Conservation (phyloP, 805 yeast genomes). For the Grigorovia yakushimaensis region DNA sequence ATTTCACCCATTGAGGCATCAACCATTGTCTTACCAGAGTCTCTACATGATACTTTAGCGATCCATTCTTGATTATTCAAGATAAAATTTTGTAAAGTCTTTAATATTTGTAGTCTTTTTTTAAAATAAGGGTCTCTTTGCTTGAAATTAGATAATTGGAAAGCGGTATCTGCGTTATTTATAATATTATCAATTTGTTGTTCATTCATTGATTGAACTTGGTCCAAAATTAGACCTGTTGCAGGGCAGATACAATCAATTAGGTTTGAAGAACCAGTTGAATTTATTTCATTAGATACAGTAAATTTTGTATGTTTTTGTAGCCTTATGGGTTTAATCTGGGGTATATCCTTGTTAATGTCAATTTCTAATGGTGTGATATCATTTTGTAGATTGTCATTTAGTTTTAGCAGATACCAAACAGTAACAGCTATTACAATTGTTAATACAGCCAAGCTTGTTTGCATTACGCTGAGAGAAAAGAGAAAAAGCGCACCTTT, state of each 20-base stretch:
- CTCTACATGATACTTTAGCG: constrained; percentile 90
- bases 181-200: constrained; percentile 65
- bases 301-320: not conserved
- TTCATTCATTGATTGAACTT: constrained; percentile 51
- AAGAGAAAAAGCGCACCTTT: too few relatives aligned
- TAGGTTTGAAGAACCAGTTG: constrained; percentile 29
- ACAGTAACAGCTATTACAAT: too few relatives aligned
- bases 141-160: constrained; percentile 21
- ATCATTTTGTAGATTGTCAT: too few relatives aligned
- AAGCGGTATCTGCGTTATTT: constrained; percentile 28
- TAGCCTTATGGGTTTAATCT: not conserved
- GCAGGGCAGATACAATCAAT: constrained; percentile 72
- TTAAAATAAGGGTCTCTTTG: constrained; percentile 37
- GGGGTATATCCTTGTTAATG: not conserved
- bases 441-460: too few relatives aligned
- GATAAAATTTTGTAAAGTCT: constrained; percentile 62
- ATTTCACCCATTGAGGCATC: constrained; percentile 97
- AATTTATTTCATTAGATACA: too few relatives aligned
- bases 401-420: too few relatives aligned
- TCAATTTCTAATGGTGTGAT: not conserved
- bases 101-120: constrained; percentile 59
- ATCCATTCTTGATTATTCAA: constrained; percentile 74
- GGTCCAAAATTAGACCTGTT: constrained; percentile 81
- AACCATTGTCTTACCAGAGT: constrained; percentile 89
- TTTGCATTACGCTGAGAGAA: too few relatives aligned